Evolutionary conservation across 2,329 filamentous ascomycete species (phyloP).

Genomic region (Diaporthe nobilis): DNA sequence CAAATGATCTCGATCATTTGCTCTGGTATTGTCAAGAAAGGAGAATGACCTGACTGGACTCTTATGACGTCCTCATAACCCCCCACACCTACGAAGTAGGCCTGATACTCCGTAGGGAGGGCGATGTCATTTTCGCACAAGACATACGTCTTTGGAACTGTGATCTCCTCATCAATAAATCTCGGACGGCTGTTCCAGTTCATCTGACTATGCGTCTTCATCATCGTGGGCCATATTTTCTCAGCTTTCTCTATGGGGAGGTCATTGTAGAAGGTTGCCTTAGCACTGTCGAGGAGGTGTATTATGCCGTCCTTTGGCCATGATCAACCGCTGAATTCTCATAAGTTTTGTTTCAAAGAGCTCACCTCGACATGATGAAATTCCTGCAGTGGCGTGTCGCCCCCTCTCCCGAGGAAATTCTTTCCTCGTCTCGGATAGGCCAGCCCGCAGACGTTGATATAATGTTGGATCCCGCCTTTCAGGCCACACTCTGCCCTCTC

Average conservation of each 20-base stretch:
- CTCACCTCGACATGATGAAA: constrained; percentile 32
- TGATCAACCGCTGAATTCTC: neutral
- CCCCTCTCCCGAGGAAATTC: constrained; percentile 25
- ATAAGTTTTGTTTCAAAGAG: too few species aligned
- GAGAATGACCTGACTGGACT: constrained; percentile 33
- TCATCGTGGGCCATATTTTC: constrained; percentile 4
- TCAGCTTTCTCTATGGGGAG: constrained; percentile 9
- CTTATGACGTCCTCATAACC: constrained; percentile 34
- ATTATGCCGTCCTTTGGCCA: constrained; percentile 32
- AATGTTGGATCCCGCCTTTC: constrained; percentile 33
- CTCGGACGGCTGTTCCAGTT: constrained; percentile 32
- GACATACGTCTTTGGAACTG: constrained; percentile 32
- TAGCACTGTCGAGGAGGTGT: constrained; percentile 33
- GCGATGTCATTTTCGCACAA: constrained; percentile 36
- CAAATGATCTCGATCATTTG: constrained; percentile 32
- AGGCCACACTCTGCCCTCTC: constrained; percentile 33
- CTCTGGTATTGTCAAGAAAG: constrained; percentile 26
- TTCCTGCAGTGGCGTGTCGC: constrained; percentile 13
- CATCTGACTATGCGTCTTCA: constrained; percentile 32
- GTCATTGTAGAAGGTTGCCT: constrained; percentile 23
- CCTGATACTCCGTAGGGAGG: constrained; percentile 29
- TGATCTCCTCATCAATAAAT: constrained; percentile 36
- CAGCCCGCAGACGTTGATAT: constrained; percentile 35
- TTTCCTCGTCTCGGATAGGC: constrained; percentile 31
- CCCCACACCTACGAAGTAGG: constrained; percentile 26